Percentiles rank a stretch among this genome's conserved stretches.
phyloP scores from a whole-genome alignment of 1,139 yeast genomes.

The Lodderomyces pseudojiufengensis region DNA sequence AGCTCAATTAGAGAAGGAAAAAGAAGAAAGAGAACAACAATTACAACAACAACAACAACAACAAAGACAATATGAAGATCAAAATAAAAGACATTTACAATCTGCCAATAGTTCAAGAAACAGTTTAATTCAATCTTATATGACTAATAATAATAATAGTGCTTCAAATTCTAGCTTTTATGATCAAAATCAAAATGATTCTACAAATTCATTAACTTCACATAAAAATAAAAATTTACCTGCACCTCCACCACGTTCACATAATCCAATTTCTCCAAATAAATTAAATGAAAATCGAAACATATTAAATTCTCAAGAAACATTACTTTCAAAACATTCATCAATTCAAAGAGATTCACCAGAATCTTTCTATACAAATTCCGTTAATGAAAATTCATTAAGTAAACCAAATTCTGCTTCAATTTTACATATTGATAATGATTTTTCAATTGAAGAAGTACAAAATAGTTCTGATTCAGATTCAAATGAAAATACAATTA shows the following conservation, averaged over 20 bases:
- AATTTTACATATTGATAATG: conserved; percentile 15
- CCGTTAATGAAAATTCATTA: not conserved
- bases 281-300: not conserved
- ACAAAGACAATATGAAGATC: not conserved
- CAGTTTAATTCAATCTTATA: conserved; percentile 14
- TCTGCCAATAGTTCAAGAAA: conserved; percentile 13
- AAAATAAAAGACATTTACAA: not conserved
- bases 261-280: not conserved
- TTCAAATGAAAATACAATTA: conserved; percentile 11
- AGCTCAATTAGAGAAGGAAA: conserved; percentile 9
- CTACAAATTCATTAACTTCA: conserved; percentile 18
- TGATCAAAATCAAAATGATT: conserved; percentile 8
- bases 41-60: too few relatives aligned
- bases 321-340: conserved; percentile 1
- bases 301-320: not conserved
- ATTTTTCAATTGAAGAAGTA: conserved; percentile 41
- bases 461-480: conserved; percentile 33
- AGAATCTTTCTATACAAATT: not conserved
- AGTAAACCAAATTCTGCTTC: conserved; percentile 1
- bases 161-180: conserved; percentile 8
- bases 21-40: conserved; percentile 1
- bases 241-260: conserved; percentile 21
- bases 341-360: conserved; percentile 6
- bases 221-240: conserved; percentile 30
- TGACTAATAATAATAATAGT: conserved; percentile 6